Conservation (phyloP, 805 yeast species). For the Suhomyces sp. region DNA sequence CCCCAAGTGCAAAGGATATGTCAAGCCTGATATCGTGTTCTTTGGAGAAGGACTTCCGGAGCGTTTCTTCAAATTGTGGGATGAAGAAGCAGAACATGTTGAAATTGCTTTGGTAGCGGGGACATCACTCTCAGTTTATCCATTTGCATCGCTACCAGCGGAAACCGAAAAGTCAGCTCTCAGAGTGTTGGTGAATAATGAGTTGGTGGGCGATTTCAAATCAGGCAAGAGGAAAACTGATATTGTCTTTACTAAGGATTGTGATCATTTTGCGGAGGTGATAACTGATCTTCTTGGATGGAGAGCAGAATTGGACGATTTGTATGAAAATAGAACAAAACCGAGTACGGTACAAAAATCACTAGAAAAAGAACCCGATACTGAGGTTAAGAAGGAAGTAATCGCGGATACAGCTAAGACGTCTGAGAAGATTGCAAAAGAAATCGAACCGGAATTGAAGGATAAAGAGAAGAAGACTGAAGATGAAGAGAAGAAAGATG, state of each 20-base stretch:
- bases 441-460: constrained; percentile 10
- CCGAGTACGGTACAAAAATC: constrained; percentile 2
- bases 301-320: constrained; percentile 51
- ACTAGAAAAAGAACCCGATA: neutral
- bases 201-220: constrained; percentile 71
- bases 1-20: constrained; percentile 64
- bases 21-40: constrained; percentile 92
- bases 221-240: constrained; percentile 54
- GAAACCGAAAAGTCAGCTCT: constrained; percentile 50
- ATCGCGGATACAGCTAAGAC: neutral
- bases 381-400: neutral
- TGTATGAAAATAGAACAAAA: constrained; percentile 24
- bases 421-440: constrained; percentile 6
- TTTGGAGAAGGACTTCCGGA: constrained; percentile 87
- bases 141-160: constrained; percentile 81
- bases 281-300: constrained; percentile 63
- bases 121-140: constrained; percentile 84
- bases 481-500: neutral
- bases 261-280: constrained; percentile 62
- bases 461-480: constrained; percentile 3
- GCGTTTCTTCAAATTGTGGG: constrained; percentile 69
- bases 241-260: constrained; percentile 55
- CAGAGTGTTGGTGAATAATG: constrained; percentile 73
- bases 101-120: constrained; percentile 89
- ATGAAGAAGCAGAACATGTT: constrained; percentile 48